phyloP scores from a whole-genome alignment of 2,329 filamentous ascomycete species.

The Alternaria ventricosa region DNA sequence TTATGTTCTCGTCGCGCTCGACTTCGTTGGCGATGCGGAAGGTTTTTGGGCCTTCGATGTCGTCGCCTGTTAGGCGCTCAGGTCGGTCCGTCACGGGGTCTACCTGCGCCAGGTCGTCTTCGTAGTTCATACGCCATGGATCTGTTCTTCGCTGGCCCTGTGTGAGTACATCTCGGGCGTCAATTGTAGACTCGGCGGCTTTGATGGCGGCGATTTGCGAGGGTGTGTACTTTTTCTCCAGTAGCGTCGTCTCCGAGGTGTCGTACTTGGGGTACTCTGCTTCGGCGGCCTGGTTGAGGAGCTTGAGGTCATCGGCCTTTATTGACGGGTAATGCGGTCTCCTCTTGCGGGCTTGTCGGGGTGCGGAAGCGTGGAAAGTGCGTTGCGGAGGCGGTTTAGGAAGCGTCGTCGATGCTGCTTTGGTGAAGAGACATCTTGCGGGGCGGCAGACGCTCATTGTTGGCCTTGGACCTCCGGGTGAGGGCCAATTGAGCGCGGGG shows the following conservation, averaged over 20 bases:
- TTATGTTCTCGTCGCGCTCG: constrained; percentile 41
- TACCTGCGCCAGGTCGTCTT: constrained; percentile 80
- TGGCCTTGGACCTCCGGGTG: constrained; percentile 17
- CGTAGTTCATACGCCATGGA: constrained; percentile 69
- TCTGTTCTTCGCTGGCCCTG: constrained; percentile 77
- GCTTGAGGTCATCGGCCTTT: constrained; percentile 50
- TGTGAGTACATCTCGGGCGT: constrained; percentile 73
- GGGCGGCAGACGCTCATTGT: constrained; percentile 53
- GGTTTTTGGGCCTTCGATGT: constrained; percentile 31
- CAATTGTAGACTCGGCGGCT: constrained; percentile 79
- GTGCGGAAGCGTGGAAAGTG: constrained; percentile 50
- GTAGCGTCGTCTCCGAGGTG: constrained; percentile 50
- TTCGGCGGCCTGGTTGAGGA: constrained; percentile 42
- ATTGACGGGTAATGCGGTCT: constrained; percentile 53
- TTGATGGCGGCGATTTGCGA: constrained; percentile 83
- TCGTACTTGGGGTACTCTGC: constrained; percentile 68
- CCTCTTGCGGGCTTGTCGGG: constrained; percentile 44
- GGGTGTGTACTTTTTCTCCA: constrained; percentile 75
- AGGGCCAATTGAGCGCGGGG: constrained; percentile 31
- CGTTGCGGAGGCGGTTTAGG: constrained; percentile 47
- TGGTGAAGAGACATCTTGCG: constrained; percentile 51
- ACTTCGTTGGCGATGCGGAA: constrained; percentile 39
- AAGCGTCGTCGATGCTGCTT: constrained; percentile 28
- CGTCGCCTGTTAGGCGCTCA: constrained; percentile 48
- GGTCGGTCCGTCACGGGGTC: constrained; percentile 74